Conservation (phyloP, 1,284 basidiomycete genomes). For the Cryptococcus hybrid region DNA sequence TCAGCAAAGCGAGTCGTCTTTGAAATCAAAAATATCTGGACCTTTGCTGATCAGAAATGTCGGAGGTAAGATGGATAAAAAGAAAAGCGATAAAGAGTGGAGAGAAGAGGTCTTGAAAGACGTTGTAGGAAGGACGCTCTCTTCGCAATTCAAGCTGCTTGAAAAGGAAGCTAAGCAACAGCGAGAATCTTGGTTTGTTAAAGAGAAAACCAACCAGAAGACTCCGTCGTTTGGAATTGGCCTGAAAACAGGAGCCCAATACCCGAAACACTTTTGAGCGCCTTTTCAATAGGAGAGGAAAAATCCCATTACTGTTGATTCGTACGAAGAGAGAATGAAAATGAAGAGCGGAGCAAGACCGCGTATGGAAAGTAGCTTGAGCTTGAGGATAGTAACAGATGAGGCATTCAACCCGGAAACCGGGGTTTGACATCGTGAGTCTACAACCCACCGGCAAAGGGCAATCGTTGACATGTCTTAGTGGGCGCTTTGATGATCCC, state of each 20-base stretch:
- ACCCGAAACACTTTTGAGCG: constrained; percentile 11
- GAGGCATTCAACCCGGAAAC: background rate
- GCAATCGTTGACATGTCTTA: too few relatives aligned
- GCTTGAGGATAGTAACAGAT: constrained; percentile 5
- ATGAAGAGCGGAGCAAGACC: constrained; percentile 6
- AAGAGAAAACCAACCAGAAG: background rate
- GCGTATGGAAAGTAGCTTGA: constrained; percentile 13
- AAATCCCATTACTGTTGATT: too few relatives aligned
- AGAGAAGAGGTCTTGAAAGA: constrained; percentile 17
- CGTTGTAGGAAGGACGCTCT: constrained; percentile 2
- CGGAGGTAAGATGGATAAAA: background rate
- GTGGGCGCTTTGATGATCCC: background rate
- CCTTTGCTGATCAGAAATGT: constrained; percentile 4
- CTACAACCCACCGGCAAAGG: background rate
- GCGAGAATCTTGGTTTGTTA: background rate
- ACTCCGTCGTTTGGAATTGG: background rate
- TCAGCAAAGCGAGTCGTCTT: background rate
- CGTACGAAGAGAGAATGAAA: background rate
- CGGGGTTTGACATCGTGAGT: background rate
- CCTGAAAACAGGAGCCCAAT: constrained; percentile 14
- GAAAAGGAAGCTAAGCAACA: background rate
- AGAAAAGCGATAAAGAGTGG: constrained; percentile 8
- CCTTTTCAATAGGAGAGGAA: background rate
- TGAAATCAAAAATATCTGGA: constrained; percentile 14
- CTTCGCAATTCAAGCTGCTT: background rate